Evolutionary conservation across 331 rosid genomes (phyloP).

Genomic region (Acacia concinna): DNA sequence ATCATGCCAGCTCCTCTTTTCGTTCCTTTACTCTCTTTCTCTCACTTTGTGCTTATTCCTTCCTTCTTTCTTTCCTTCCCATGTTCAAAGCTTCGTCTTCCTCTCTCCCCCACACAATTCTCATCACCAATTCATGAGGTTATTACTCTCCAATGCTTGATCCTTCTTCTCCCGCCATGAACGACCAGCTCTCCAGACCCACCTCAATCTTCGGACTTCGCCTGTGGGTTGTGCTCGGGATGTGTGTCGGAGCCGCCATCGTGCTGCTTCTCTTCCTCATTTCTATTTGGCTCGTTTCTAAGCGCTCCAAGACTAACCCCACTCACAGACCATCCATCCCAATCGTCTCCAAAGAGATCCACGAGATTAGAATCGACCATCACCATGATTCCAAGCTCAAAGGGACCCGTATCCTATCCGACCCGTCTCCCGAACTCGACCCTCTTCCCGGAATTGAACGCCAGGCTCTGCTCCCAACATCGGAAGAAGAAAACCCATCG

Average conservation of each 20-base stretch:
- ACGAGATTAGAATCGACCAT: conserved; percentile 56
- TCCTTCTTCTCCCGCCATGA: conserved; percentile 35
- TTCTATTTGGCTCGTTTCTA: conserved; percentile 54
- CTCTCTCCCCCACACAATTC: neutral
- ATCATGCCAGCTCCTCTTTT: conserved; percentile 48
- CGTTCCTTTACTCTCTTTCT: neutral
- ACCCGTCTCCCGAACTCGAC: conserved; percentile 42
- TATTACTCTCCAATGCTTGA: conserved; percentile 39
- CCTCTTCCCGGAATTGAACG: conserved; percentile 47
- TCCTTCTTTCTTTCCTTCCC: neutral
- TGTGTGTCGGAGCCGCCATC: conserved; percentile 59
- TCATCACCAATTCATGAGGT: neutral
- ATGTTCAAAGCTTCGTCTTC: neutral
- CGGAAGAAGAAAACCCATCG: conserved; percentile 51
- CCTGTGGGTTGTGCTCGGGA: conserved; percentile 58
- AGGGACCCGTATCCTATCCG: conserved; percentile 35
- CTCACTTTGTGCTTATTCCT: conserved; percentile 15
- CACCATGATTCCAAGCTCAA: conserved; percentile 26
- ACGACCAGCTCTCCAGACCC: conserved; percentile 59
- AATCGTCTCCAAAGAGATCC: conserved; percentile 54
- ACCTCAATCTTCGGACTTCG: conserved; percentile 66
- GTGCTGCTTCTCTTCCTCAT: conserved; percentile 55
- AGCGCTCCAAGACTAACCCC: conserved; percentile 47
- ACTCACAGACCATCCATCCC: conserved; percentile 45
- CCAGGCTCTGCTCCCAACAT: conserved; percentile 45